Conservation (phyloP, 441 rosid genomes). For the Melastoma candidum region DNA sequence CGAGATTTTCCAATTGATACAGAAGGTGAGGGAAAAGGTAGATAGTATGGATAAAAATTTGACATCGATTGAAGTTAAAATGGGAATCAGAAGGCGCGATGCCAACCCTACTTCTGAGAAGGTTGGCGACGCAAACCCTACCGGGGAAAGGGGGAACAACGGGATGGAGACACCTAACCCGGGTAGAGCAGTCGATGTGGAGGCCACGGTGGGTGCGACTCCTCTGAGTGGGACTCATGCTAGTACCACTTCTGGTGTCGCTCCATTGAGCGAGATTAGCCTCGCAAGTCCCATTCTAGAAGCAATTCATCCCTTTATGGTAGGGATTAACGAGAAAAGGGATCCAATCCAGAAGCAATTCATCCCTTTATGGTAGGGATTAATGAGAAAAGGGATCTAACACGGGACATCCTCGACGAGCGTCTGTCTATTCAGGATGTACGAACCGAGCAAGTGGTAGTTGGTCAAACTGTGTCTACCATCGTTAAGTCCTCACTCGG, state of each 20-base stretch:
- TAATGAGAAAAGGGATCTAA: conserved; percentile 85
- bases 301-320: conserved; percentile 26
- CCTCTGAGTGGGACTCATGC: conserved; percentile 93
- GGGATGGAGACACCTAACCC: conserved; percentile 98
- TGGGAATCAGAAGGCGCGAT: conserved; percentile 86
- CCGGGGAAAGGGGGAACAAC: conserved; percentile 62
- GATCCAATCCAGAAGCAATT: conserved; percentile 76
- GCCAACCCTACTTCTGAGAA: conserved; percentile 92
- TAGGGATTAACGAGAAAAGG: conserved; percentile 13
- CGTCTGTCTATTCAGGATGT: conserved; percentile 94
- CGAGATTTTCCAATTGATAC: too few relatives aligned
- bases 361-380: conserved; percentile 87
- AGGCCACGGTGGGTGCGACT: conserved; percentile 80
- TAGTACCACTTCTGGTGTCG: conserved; percentile 76
- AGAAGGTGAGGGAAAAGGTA: too few relatives aligned
- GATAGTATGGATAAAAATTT: too few relatives aligned
- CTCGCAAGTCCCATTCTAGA: conserved; percentile 88
- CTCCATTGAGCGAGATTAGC: conserved; percentile 77
- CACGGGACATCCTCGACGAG: conserved; percentile 84
- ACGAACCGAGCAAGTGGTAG: conserved; percentile 95
- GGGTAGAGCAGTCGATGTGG: conserved; percentile 75
- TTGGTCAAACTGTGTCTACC: conserved; percentile 92
- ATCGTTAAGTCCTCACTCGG: conserved; percentile 96
- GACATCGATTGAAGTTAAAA: too few relatives aligned
- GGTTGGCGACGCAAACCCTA: conserved; percentile 71